Evolutionary conservation across 1,139 yeast species (phyloP), one percentile per base, ranked within the genome.

Genomic region (Wickerhamomyces sp.): DNA sequence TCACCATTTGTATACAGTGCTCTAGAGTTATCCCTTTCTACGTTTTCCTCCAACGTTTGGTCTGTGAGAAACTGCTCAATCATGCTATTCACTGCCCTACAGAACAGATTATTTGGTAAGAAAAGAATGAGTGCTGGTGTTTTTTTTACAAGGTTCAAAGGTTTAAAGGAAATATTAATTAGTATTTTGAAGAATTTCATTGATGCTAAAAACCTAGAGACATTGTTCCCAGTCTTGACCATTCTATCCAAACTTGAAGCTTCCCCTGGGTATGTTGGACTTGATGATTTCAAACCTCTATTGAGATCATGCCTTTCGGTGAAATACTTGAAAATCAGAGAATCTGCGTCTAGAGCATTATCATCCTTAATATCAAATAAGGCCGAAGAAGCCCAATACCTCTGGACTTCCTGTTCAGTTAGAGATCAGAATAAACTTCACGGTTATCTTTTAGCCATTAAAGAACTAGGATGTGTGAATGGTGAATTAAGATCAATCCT

Each of bases 31-130:
- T 72, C 95, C 0, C 70, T 93, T 37, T 56, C 66, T 1, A 75
- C 81, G 35, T 88, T 91, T 63, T 72, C 77, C 1, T 79, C 87
- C 5, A 68, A 73, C 0, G 71, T 80, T 32, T 91, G 98, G 98
- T 81, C 96, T 0, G 75, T 93, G 32, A 73, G 96, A 57, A 93
- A 93, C 62, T 88, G 97, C 63, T 89, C 96, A 0, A 85, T 91
- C 30, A 93, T 93, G 98, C 71, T 93, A 37, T 93, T 90, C 61
- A 84, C 95, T 1, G 81, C 96, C 0, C 64, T 91, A 39, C 93
- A 87, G 58, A 82, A 82, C 49, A 75, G 94, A 50, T 60, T 93
- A 6, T 90, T 91, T 65, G 95, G 95, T 4, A 77, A 80, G 43
- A 70, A 72, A 38, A 67, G 65, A 29, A 64, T 78, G 45, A 75